A percentile compares a stretch with the other conserved stretches of the same genome.
Conservation (phyloP, 805 yeast genomes). For the Yamadazyma philogaea region DNA sequence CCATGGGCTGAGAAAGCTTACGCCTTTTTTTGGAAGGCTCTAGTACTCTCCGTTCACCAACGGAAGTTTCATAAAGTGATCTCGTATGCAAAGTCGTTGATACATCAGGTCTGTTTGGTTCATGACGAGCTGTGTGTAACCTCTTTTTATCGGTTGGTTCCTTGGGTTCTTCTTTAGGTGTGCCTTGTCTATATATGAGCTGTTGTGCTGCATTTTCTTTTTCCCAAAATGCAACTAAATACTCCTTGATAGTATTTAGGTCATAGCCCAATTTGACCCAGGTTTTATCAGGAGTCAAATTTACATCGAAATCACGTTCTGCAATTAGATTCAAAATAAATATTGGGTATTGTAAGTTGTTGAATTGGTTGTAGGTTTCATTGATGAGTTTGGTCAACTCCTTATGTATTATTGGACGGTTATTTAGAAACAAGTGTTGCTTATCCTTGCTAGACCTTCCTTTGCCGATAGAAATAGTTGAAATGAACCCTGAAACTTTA, state of each 20-base stretch:
- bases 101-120: too few relatives aligned
- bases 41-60: neutral
- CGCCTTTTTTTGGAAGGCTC: constrained; percentile 14
- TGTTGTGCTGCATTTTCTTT: constrained; percentile 21
- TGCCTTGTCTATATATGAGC: neutral
- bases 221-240: constrained; percentile 48
- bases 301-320: constrained; percentile 66
- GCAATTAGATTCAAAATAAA: constrained; percentile 59
- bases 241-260: constrained; percentile 43
- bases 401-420: constrained; percentile 66
- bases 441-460: constrained; percentile 65
- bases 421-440: constrained; percentile 71
- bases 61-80: neutral
- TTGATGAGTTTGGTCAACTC: constrained; percentile 57
- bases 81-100: too few relatives aligned
- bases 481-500: constrained; percentile 57
- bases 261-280: constrained; percentile 51
- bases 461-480: constrained; percentile 75
- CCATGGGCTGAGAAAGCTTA: neutral
- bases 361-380: constrained; percentile 70
- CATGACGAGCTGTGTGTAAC: neutral
- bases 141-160: neutral
- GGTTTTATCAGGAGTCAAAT: constrained; percentile 90
- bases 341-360: constrained; percentile 70
- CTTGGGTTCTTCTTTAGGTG: neutral